phyloP scores from a whole-genome alignment of 179 eudicot genomes.

The Gypsophila paniculata region DNA sequence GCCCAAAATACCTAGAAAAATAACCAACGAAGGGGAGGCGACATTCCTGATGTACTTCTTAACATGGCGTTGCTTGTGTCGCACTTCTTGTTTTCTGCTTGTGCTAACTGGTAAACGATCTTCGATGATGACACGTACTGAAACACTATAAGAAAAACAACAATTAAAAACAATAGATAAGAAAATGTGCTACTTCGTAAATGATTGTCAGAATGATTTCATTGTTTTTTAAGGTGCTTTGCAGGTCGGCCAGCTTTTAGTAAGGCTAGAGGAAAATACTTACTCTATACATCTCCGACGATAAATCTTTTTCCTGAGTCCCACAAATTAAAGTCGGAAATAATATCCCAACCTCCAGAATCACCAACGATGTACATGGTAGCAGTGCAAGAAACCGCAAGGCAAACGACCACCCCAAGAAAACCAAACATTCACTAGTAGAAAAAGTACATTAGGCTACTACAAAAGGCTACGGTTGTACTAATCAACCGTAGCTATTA shows the following conservation, averaged over 20 bases:
- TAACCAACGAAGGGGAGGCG: constrained; percentile 6
- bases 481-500: too few relatives aligned
- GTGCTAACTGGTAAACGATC: constrained; percentile 44
- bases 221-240: too few relatives aligned
- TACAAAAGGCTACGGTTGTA: too few relatives aligned
- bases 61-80: constrained; percentile 47
- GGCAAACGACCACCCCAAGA: constrained; percentile 27
- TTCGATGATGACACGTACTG: constrained; percentile 42
- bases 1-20: constrained; percentile 21
- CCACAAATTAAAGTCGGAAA: constrained; percentile 61
- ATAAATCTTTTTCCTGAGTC: constrained; percentile 35
- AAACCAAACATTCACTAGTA: constrained; percentile 17
- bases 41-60: constrained; percentile 27
- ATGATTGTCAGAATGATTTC: too few relatives aligned
- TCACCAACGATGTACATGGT: constrained; percentile 57
- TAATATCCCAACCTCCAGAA: constrained; percentile 66
- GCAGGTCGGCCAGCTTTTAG: too few relatives aligned
- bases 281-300: constrained; percentile 56
- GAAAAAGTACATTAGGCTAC: too few relatives aligned
- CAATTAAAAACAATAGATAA: too few relatives aligned
- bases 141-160: constrained; percentile 35
- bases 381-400: constrained; percentile 38
- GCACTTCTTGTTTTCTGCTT: constrained; percentile 40
- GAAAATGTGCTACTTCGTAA: too few relatives aligned
- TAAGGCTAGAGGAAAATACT: constrained; percentile 24